A percentile compares a stretch with the other conserved stretches of the same genome.
phyloP scores from a whole-genome alignment of 179 eudicot genomes.

The Carnegiea gigantea region DNA sequence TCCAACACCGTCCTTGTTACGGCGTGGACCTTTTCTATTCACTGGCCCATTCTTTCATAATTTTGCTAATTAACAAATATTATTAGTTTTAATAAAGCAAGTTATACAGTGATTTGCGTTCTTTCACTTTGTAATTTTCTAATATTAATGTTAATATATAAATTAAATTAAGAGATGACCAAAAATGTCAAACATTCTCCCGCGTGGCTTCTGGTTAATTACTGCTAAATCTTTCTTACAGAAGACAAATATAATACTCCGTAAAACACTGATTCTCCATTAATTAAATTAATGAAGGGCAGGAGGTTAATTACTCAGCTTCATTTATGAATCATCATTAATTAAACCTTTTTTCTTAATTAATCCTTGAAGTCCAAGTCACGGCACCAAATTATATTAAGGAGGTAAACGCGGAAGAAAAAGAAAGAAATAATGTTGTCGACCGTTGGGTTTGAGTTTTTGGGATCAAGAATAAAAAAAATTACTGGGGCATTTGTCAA shows the following conservation, averaged over 20 bases:
- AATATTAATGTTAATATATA: background rate
- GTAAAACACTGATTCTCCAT: background rate
- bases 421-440: background rate
- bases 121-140: background rate
- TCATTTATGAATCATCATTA: background rate
- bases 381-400: background rate
- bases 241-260: background rate
- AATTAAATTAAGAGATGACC: background rate
- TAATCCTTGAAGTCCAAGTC: background rate
- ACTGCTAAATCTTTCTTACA: constrained; percentile 4
- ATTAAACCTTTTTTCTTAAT: background rate
- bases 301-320: background rate
- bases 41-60: background rate
- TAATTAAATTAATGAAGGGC: background rate
- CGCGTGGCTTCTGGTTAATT: constrained; percentile 6
- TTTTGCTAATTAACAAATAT: background rate
- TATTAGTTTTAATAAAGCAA: background rate
- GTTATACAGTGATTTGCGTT: background rate
- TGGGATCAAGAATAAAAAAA: background rate
- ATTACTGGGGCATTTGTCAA: background rate
- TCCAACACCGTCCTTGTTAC: constrained; percentile 28
- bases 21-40: constrained; percentile 25
- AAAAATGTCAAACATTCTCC: constrained; percentile 13
- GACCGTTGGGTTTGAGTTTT: background rate
- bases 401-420: background rate